Base-by-base conservation (phyloP, 176 grass and related monocot genomes). In the Elaeis guineensis region DNA sequence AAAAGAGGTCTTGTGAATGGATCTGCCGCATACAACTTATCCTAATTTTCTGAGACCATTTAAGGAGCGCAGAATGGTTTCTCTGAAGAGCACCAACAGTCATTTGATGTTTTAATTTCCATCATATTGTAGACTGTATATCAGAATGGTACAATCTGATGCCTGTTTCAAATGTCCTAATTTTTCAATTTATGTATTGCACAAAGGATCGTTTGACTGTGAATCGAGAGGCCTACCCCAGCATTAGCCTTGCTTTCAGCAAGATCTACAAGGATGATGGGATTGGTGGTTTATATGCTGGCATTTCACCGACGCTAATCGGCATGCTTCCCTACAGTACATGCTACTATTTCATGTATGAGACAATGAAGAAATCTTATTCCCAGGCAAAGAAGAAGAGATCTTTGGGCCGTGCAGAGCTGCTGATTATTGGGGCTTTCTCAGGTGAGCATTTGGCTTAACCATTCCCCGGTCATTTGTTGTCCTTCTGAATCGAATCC, bases 261-360 rank as follows among this genome's bases (percentile, higher is more conserved):
- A 83, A 83, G 63, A 91, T 91, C 18, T 84, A 85, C 30, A 57
- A 51, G 8, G 55, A 69, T 3, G 73, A 84, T 25, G 87, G 92
- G 22, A 68, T 90, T 21, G 30, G 57, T 6, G 87, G 92, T 30
- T 79, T 91, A 22, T 96, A 96, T 55, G 75, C 87, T 12, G 92
- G 87, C 20, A 80, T 90, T 50, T 82, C 54, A 21, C 92, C 92
- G 26, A 96, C 87, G 17, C 64, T 90, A 12, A 71, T 75, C 2
- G 87, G 87, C 58, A 96, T 96, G 72, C 87, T 96, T 63, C 92
- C 92, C 25, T 97, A 88, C 71, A 90, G 87, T 59, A 96, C 92
- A 16, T 91, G 83, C 77, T 91, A 85, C 78, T 97, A 97, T 58
- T 97, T 85, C 87, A 83, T 96, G 87, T 97, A 88, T 0, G 87